Evolutionary conservation across 768 basidiomycete genomes (phyloP).

Genomic region (Phanerodontia chrysosporium): DNA sequence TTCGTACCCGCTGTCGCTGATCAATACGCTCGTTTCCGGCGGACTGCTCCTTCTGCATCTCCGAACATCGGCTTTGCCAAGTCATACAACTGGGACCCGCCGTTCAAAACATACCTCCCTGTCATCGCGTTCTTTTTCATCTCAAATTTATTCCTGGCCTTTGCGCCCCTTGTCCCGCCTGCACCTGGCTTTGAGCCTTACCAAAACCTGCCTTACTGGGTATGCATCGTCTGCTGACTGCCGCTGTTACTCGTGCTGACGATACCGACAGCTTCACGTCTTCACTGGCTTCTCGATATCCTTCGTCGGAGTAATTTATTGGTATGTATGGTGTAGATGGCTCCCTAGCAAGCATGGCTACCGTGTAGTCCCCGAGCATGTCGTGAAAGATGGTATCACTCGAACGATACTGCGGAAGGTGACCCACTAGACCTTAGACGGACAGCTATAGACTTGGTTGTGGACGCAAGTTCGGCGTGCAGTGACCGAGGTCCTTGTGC

Average conservation of each 20-base stretch:
- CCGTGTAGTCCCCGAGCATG: conserved; percentile 21
- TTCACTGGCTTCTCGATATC: conserved; percentile 23
- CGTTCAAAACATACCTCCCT: conserved; percentile 51
- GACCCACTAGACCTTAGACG: conserved; percentile 1
- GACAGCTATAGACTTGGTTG: no score
- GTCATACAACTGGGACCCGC: conserved; percentile 56
- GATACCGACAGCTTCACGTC: conserved; percentile 24
- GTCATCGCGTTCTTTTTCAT: conserved; percentile 53
- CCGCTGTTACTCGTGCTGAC: not conserved
- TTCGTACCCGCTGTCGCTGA: conserved; percentile 52
- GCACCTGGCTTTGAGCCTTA: conserved; percentile 47
- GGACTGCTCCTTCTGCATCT: conserved; percentile 61
- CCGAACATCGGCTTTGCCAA: conserved; percentile 27
- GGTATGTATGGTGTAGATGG: conserved; percentile 27
- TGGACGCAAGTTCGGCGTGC: no score
- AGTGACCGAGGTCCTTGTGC: not conserved
- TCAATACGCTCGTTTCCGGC: conserved; percentile 56
- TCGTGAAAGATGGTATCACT: conserved; percentile 41
- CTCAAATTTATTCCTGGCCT: conserved; percentile 61
- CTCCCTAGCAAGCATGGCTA: conserved; percentile 27
- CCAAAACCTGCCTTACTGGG: conserved; percentile 63
- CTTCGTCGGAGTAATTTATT: conserved; percentile 26
- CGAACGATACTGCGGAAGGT: conserved; percentile 47
- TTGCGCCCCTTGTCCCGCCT: conserved; percentile 63
- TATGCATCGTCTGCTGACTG: conserved; percentile 28